phyloP scores from a whole-genome alignment of 805 yeast genomes.

The Sungouiozyma intestinalis region DNA sequence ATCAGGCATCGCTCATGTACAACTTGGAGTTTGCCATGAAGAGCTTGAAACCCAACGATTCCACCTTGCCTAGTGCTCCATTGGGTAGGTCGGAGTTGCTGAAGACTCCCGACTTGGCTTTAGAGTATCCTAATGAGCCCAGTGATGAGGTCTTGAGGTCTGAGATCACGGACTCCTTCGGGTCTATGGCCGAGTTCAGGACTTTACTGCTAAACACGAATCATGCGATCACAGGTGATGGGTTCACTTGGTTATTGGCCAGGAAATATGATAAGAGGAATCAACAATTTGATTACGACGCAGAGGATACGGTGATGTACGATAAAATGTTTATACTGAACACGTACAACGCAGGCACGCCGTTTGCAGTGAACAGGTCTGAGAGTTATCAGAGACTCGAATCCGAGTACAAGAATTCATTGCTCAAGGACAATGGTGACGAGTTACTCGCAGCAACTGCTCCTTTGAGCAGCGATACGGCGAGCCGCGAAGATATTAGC shows the following conservation, averaged over 20 bases:
- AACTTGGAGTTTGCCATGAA: slow-evolving; percentile 31
- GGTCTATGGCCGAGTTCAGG: slow-evolving; percentile 66
- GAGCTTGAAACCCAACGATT: slow-evolving; percentile 14
- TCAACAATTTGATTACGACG: slow-evolving; percentile 4
- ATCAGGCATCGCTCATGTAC: slow-evolving; percentile 32
- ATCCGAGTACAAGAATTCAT: slow-evolving; percentile 3
- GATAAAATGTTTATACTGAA: slow-evolving; percentile 57
- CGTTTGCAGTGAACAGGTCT: slow-evolving; percentile 49
- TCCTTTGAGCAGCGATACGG: slow-evolving; percentile 6
- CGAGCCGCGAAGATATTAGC: slow-evolving; percentile 32
- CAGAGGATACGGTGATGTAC: slow-evolving; percentile 14
- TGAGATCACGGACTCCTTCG: slow-evolving; percentile 39
- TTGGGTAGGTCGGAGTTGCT: slow-evolving; percentile 21
- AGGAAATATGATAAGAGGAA: slow-evolving; percentile 18
- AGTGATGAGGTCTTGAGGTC: not conserved
- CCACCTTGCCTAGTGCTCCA: not conserved
- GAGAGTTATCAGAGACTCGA: slow-evolving; percentile 12
- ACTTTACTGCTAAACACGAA: slow-evolving; percentile 62
- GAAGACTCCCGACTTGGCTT: slow-evolving; percentile 33
- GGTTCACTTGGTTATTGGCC: slow-evolving; percentile 83
- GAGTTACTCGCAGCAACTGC: not conserved
- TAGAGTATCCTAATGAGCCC: slow-evolving; percentile 20
- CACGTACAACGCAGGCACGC: slow-evolving; percentile 86
- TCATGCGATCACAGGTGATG: slow-evolving; percentile 71
- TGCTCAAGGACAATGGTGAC: slow-evolving; percentile 2